A percentile compares a stretch with the other conserved stretches of the same genome.
Conservation (phyloP, 352 stramenopile genomes). For the Phytophthora brassicae region DNA sequence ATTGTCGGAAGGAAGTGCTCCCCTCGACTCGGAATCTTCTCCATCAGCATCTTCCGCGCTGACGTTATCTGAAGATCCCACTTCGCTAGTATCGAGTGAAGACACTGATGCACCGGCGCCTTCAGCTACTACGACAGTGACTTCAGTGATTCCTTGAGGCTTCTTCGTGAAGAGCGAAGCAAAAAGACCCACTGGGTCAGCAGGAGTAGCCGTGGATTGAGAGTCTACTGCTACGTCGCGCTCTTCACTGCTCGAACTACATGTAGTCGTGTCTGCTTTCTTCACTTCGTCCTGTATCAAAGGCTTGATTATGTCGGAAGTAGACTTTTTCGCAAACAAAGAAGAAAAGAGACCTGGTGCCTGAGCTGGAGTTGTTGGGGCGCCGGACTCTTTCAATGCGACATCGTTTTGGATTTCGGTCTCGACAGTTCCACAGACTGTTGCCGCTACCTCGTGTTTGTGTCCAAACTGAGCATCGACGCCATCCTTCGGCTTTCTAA, state of each 20-base stretch:
- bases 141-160: slow-evolving; percentile 10
- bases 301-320: background rate
- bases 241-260: slow-evolving; percentile 7
- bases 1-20: slow-evolving; percentile 14
- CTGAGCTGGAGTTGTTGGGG: slow-evolving; percentile 5
- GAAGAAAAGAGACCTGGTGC: slow-evolving; percentile 18
- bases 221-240: background rate
- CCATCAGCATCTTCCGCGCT: slow-evolving; percentile 28
- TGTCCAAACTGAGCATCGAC: slow-evolving; percentile 2
- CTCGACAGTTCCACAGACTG: background rate
- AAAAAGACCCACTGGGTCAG: slow-evolving; percentile 26
- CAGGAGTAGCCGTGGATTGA: background rate
- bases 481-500: slow-evolving; percentile 15
- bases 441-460: background rate
- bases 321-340: slow-evolving; percentile 25
- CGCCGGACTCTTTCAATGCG: background rate
- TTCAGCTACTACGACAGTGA: slow-evolving; percentile 9
- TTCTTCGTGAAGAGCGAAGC: slow-evolving; percentile 33
- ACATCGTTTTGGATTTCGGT: background rate
- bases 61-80: slow-evolving; percentile 7
- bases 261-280: slow-evolving; percentile 1
- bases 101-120: slow-evolving; percentile 9
- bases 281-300: slow-evolving; percentile 1
- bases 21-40: slow-evolving; percentile 27
- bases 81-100: slow-evolving; percentile 27